phyloP scores from a whole-genome alignment of 495 filamentous ascomycete genomes.

The Beverwykella pulmonaria region DNA sequence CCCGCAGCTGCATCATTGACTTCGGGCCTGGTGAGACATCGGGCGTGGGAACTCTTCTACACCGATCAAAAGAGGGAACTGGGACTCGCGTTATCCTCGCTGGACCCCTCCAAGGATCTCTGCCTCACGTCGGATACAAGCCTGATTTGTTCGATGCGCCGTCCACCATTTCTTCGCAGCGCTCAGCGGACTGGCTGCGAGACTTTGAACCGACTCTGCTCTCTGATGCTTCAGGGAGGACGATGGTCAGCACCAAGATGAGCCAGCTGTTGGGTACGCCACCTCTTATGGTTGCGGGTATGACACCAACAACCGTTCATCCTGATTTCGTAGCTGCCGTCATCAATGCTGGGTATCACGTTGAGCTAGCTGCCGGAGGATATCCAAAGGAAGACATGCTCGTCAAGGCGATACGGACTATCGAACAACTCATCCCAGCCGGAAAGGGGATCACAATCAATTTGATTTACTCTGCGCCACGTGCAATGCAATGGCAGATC shows the following conservation, averaged over 20 bases:
- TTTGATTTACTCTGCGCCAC: conserved; percentile 49
- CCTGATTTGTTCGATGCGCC: conserved; percentile 27
- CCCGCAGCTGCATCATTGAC: conserved; percentile 38
- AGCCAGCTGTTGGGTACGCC: conserved; percentile 46
- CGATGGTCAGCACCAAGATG: conserved; percentile 45
- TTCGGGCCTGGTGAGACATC: conserved; percentile 41
- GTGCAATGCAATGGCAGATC: conserved; percentile 48
- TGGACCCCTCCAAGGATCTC: conserved; percentile 26
- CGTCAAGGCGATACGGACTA: conserved; percentile 41
- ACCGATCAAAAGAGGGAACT: conserved; percentile 39
- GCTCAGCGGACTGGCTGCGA: conserved; percentile 30
- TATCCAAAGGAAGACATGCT: conserved; percentile 41
- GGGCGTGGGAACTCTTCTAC: conserved; percentile 35
- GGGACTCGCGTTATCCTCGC: conserved; percentile 39
- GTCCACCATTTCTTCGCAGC: conserved; percentile 28
- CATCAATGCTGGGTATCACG: conserved; percentile 51
- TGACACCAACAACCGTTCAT: conserved; percentile 51
- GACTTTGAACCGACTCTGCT: conserved; percentile 34
- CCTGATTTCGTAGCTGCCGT: conserved; percentile 48
- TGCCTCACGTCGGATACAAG: conserved; percentile 31
- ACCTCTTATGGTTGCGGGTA: conserved; percentile 51
- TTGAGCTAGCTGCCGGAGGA: conserved; percentile 49
- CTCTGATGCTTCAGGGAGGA: conserved; percentile 5
- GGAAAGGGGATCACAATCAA: conserved; percentile 49
- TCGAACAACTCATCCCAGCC: conserved; percentile 39